phyloP scores from a whole-genome alignment of 2,329 filamentous ascomycete genomes.

The Nigrospora oryzae region DNA sequence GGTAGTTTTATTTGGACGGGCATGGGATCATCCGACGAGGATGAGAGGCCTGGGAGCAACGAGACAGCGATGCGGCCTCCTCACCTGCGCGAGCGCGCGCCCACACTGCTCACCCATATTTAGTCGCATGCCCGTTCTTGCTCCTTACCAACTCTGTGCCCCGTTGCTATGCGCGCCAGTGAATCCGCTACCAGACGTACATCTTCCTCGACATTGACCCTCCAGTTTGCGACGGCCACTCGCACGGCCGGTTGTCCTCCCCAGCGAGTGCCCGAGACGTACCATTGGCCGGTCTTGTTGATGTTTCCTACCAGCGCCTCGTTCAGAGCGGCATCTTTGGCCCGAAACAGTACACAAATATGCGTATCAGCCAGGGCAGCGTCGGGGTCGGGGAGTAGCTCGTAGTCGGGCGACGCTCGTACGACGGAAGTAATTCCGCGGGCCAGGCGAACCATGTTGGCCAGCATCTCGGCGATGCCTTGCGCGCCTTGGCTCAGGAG shows the following conservation, averaged over 20 bases:
- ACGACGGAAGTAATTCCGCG: conserved; percentile 59
- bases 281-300: conserved; percentile 66
- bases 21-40: too few species aligned
- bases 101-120: background rate
- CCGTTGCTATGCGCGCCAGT: conserved; percentile 38
- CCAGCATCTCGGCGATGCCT: conserved; percentile 63
- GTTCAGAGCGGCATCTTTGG: conserved; percentile 58
- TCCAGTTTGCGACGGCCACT: conserved; percentile 84
- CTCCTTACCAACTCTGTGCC: conserved; percentile 7
- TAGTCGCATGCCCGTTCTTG: background rate
- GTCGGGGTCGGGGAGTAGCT: conserved; percentile 49
- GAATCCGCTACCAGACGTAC: conserved; percentile 55
- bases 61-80: too few species aligned
- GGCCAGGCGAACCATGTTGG: conserved; percentile 64
- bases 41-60: too few species aligned
- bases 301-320: conserved; percentile 58
- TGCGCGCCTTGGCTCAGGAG: conserved; percentile 64
- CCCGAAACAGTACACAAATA: conserved; percentile 71
- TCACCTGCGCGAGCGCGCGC: too few species aligned
- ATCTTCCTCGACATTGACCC: conserved; percentile 61
- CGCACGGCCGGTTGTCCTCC: conserved; percentile 63
- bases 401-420: conserved; percentile 50
- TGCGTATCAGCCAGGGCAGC: conserved; percentile 45
- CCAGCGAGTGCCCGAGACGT: conserved; percentile 78
- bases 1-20: too few species aligned